phyloP scores from a whole-genome alignment of 805 yeast species.

The Candida chauliodis region DNA sequence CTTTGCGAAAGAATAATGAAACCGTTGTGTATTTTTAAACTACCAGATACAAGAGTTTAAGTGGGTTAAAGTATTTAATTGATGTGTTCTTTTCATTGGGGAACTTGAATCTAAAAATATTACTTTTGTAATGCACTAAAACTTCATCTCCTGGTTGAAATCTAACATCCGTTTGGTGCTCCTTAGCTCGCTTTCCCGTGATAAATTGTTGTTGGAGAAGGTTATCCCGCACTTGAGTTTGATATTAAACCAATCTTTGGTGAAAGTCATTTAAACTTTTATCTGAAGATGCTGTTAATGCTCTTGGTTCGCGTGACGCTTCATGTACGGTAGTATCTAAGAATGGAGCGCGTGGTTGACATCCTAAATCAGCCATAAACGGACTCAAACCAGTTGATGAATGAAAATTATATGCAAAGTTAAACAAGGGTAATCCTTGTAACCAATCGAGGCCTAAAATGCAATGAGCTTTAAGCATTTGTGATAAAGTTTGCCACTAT shows the following conservation, averaged over 20 bases:
- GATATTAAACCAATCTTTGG: not conserved
- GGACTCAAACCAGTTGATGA: not conserved
- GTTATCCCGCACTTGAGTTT: not conserved
- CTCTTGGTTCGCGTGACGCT: not conserved
- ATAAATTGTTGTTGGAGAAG: not conserved
- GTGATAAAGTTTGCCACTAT: too few relatives aligned
- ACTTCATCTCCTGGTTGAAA: not conserved
- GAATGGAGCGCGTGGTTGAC: not conserved
- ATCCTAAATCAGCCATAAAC: not conserved
- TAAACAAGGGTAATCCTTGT: too few relatives aligned
- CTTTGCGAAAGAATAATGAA: too few relatives aligned
- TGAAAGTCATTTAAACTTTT: not conserved
- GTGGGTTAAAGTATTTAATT: too few relatives aligned
- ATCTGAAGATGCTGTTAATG: not conserved
- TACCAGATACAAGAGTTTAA: too few relatives aligned
- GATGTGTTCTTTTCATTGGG: too few relatives aligned
- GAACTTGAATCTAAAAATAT: not conserved
- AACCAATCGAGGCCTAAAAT: too few relatives aligned
- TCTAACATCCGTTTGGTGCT: not conserved
- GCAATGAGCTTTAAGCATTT: too few relatives aligned
- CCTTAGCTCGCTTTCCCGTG: not conserved
- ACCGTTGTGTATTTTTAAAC: too few relatives aligned
- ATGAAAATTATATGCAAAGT: not conserved
- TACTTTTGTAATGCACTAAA: not conserved
- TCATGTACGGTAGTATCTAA: not conserved